Evolutionary conservation across 805 yeast genomes (phyloP).

Genomic region (Saturnispora bothae): DNA sequence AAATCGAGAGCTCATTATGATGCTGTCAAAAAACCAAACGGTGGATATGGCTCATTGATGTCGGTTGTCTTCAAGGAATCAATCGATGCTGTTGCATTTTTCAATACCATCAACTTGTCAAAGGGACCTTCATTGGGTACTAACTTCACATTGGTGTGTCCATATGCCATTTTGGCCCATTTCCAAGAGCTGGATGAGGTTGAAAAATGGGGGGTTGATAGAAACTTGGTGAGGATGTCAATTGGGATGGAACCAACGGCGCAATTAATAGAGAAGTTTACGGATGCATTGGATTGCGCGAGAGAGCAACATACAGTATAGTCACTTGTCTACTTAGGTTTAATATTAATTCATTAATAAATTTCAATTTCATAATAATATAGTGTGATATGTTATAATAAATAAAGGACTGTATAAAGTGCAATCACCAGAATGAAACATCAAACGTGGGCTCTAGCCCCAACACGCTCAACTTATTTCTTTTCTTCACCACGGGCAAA

Average conservation of each 20-base stretch:
- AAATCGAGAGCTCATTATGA: constrained; percentile 60
- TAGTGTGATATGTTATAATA: not conserved
- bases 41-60: constrained; percentile 72
- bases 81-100: constrained; percentile 59
- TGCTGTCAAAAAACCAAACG: constrained; percentile 48
- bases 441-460: not conserved
- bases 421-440: too few species aligned
- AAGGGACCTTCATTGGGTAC: constrained; percentile 92
- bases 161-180: constrained; percentile 82
- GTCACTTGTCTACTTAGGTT: too few species aligned
- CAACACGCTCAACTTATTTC: constrained; percentile 18
- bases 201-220: constrained; percentile 73
- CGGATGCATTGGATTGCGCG: constrained; percentile 41
- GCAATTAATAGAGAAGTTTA: constrained; percentile 41
- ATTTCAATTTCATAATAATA: not conserved
- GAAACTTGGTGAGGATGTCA: constrained; percentile 67
- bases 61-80: constrained; percentile 61
- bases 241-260: constrained; percentile 72
- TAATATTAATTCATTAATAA: too few species aligned
- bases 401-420: too few species aligned
- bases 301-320: constrained; percentile 27
- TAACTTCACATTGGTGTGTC: constrained; percentile 80
- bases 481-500: constrained; percentile 35
- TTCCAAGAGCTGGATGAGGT: constrained; percentile 72
- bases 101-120: constrained; percentile 55